Conservation (phyloP, 75 land plant genomes). For the Sequoia sempervirens region DNA sequence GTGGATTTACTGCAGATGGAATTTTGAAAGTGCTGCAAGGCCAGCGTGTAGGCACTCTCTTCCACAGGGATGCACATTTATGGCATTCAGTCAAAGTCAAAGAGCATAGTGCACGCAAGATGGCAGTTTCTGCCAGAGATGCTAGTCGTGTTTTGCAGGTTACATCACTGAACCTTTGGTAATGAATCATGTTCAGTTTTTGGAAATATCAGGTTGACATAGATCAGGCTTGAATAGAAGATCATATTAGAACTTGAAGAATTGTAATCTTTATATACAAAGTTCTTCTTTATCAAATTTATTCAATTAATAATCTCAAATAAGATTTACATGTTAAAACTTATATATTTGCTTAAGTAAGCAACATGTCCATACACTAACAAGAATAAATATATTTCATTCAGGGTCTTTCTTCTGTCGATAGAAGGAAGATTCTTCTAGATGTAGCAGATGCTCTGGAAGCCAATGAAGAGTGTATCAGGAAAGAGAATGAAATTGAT, state of each 20-base stretch:
- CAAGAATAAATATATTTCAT: neutral
- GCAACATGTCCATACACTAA: neutral
- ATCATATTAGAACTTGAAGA: neutral
- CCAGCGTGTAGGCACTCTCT: conserved; percentile 82
- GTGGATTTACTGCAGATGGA: conserved; percentile 78
- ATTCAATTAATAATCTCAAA: neutral
- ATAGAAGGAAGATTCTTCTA: conserved; percentile 60
- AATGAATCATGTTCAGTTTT: neutral
- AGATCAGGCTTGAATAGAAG: neutral
- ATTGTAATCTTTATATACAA: neutral
- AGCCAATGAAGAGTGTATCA: conserved; percentile 62
- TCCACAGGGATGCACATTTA: conserved; percentile 73
- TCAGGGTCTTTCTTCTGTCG: conserved; percentile 67
- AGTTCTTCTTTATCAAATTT: neutral
- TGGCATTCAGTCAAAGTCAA: conserved; percentile 47
- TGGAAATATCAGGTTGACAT: neutral
- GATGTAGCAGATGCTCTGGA: conserved; percentile 86
- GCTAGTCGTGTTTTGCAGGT: conserved; percentile 87
- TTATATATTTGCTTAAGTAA: neutral
- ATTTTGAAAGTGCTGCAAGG: conserved; percentile 77
- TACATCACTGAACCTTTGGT: neutral
- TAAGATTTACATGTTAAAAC: neutral
- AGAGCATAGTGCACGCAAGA: conserved; percentile 65
- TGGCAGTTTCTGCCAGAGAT: conserved; percentile 94
- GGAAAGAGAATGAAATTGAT: conserved; percentile 76